Evolutionary conservation across 495 filamentous ascomycete genomes (phyloP), one percentile per base, ranked within the genome.

Genomic region (Neurospora sp.): DNA sequence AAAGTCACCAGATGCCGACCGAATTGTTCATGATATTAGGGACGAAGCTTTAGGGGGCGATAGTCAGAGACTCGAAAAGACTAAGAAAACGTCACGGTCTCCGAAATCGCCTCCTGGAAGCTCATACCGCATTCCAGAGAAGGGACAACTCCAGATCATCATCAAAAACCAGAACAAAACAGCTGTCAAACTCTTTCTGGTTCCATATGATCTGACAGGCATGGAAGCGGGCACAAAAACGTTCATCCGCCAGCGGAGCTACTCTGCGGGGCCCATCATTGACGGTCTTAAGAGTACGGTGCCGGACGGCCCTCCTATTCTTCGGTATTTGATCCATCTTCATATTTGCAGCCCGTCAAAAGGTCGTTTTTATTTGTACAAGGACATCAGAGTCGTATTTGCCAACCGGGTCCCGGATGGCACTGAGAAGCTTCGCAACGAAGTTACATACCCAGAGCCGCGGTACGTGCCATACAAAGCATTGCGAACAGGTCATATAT

Each of bases 111-210:
- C 93, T 9, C 90, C 92, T 11, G 92, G 93, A 38, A 95, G 96
- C 14, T 92, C 91, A 76, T 99, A 98, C 78, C 90, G 96, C 70
- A 97, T 99, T 68, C 96, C 96, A 0, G 92, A 97, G 78, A 92
- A 94, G 77, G 96, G 96, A 0, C 96, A 98, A 78, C 84, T 99
- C 37, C 96, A 99, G 80, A 96, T 99, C 74, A 91, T 99, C 68
- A 96, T 98, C 81, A 96, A 97, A 78, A 98, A 97, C 76, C 94
- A 93, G 12, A 94, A 97, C 84, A 98, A 97, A 79, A 98, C 94
- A 5, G 94, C 94, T 5, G 93, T 98, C 69, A 98, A 98, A 80
- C 83, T 98, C 18, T 99, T 98, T 76, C 86, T 98, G 16, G 90
- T 99, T 35, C 96, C 96, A 0, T 99, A 99, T 77, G 94, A 98